Evolutionary conservation across 2,329 filamentous ascomycete genomes (phyloP), one percentile per base, ranked within the genome.

Genomic region (Mollisia scopiformis): DNA sequence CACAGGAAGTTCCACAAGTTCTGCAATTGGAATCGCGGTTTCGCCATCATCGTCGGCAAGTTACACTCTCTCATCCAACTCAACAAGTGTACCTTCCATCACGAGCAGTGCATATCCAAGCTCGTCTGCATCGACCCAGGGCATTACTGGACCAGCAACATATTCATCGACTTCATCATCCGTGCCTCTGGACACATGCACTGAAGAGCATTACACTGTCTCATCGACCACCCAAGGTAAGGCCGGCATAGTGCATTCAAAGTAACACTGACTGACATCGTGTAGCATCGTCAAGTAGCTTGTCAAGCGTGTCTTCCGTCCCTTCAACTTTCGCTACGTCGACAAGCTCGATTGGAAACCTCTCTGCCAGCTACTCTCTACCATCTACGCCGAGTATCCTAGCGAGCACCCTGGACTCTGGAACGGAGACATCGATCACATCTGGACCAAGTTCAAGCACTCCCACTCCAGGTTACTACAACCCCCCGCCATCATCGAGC

Each of bases 181-280:
- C 33, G 19, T 46, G 27, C 30, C 43, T 10, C n/a, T n/a, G n/a
- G 55, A 37, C 41, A 51, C 25, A 7, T 58, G 55, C 51, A 62
- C 59, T 6, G 27, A 55, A 33, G 39, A 28, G 7, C 55, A 43
- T n/a, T 53, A 41, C 41, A 41, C 50, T 25, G 14, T 27, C 13
- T 19, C 50, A 2, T 53, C 50, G 16, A 16, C n/a, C n/a, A 10
- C 37, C 16, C 14, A 41, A 41, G 37, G 37, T 41, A 21, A 41
- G 16, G 5, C 37, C 21, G 10, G 6, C n/a, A 41, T 16, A 6
- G 7, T n/a, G 3, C 3, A 41, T n/a, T 19, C 21, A 16, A 21
- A 19, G 21, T 14, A 33, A 5, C 16, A 19, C 4, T 41, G 16
- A 41, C 10, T 41, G 10, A 19, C 16, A n/a, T 41, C 16, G 37